A percentile compares a stretch with the other conserved stretches of the same genome.
Evolutionary conservation across 495 filamentous ascomycete species (phyloP).

Genomic region (Talaromyces liani): DNA sequence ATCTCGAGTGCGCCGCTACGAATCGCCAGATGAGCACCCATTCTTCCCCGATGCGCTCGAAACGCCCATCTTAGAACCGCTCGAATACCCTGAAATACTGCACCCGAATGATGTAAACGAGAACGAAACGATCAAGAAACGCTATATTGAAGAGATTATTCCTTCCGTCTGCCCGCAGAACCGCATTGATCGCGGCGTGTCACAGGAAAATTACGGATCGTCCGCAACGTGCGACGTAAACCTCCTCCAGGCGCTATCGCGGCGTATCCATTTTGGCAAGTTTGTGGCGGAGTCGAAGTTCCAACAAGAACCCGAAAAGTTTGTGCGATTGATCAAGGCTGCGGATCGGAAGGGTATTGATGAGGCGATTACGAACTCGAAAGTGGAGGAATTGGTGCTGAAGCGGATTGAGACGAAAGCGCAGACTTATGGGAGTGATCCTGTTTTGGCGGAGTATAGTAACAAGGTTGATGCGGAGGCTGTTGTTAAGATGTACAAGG

Average conservation of each 20-base stretch:
- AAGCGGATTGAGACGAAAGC: slow-evolving; percentile 85
- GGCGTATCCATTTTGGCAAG: slow-evolving; percentile 95
- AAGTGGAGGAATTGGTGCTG: slow-evolving; percentile 87
- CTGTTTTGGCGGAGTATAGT: slow-evolving; percentile 50
- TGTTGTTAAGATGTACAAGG: slow-evolving; percentile 89
- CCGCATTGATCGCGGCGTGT: slow-evolving; percentile 71
- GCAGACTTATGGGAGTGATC: slow-evolving; percentile 90
- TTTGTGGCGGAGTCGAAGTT: slow-evolving; percentile 99
- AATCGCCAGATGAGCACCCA: slow-evolving; percentile 94
- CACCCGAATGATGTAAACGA: slow-evolving; percentile 88
- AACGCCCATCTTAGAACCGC: slow-evolving; percentile 73
- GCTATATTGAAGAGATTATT: slow-evolving; percentile 77
- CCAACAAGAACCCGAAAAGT: slow-evolving; percentile 68
- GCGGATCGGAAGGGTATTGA: slow-evolving; percentile 75
- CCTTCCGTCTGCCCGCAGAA: slow-evolving; percentile 70
- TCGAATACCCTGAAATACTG: slow-evolving; percentile 87
- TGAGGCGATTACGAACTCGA: slow-evolving; percentile 80
- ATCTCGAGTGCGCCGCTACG: slow-evolving; percentile 89
- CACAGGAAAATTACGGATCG: slow-evolving; percentile 92
- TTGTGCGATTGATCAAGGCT: slow-evolving; percentile 70
- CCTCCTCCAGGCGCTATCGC: slow-evolving; percentile 84
- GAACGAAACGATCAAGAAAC: slow-evolving; percentile 76
- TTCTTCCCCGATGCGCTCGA: slow-evolving; percentile 87
- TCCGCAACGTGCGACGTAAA: slow-evolving; percentile 85
- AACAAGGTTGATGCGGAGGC: slow-evolving; percentile 88